Percentiles rank a stretch among this genome's conserved stretches.
Conservation (phyloP, 108 stramenopile species). For the Stephanodiscus minutulus region DNA sequence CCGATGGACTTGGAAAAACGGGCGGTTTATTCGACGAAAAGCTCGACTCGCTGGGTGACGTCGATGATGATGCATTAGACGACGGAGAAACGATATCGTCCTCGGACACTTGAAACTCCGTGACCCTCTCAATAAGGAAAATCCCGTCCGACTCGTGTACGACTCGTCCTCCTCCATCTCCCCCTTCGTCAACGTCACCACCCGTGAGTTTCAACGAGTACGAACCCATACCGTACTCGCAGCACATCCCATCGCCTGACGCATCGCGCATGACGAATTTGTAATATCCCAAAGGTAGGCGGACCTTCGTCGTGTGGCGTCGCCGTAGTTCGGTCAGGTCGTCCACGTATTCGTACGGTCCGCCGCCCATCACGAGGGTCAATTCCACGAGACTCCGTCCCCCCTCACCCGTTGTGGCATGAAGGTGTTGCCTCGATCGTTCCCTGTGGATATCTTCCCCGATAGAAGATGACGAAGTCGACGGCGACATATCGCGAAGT, state of each 20-base stretch:
- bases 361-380: too few species aligned
- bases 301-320: background rate
- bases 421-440: too few species aligned
- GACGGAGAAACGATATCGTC: slow-evolving; percentile 1
- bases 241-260: slow-evolving; percentile 26
- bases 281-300: slow-evolving; percentile 17
- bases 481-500: too few species aligned
- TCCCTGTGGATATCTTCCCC: too few species aligned
- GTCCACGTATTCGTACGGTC: too few species aligned
- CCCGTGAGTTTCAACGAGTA: slow-evolving; percentile 16
- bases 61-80: background rate
- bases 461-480: too few species aligned
- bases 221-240: slow-evolving; percentile 12
- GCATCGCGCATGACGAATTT: slow-evolving; percentile 19
- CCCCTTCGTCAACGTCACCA: background rate
- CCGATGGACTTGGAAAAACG: background rate
- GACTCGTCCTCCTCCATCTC: background rate
- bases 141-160: slow-evolving; percentile 4
- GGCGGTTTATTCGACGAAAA: background rate
- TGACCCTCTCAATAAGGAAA: background rate
- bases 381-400: too few species aligned
- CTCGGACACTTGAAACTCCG: slow-evolving; percentile 1
- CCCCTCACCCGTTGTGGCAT: too few species aligned
- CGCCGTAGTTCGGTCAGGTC: too few species aligned
- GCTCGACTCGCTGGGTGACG: background rate